Evolutionary conservation across 1,284 basidiomycete genomes (phyloP).

Genomic region (Volvariella surrecta): DNA sequence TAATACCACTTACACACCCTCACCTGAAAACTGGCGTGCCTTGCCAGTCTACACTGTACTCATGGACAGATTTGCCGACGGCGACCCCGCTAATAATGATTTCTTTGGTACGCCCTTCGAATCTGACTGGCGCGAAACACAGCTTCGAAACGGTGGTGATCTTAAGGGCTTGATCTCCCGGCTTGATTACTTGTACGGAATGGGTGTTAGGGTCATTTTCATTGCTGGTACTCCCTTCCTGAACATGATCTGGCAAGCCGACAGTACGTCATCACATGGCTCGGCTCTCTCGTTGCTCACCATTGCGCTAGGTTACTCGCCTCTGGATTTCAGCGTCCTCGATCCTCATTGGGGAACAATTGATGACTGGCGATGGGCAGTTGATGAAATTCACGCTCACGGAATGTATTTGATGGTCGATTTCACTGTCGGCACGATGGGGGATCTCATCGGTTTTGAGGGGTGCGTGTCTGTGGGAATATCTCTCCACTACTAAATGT

Average conservation of each 20-base stretch:
- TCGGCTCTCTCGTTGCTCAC: conserved; percentile 7
- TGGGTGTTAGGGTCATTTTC: conserved; percentile 80
- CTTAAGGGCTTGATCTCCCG: conserved; percentile 64
- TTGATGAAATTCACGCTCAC: conserved; percentile 69
- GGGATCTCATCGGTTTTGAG: conserved; percentile 76
- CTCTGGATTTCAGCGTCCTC: conserved; percentile 80
- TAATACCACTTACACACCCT: conserved; percentile 64
- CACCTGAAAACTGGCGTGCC: conserved; percentile 81
- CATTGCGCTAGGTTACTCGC: conserved; percentile 80
- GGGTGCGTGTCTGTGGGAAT: conserved; percentile 39
- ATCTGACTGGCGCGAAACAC: conserved; percentile 80
- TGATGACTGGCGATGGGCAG: conserved; percentile 65
- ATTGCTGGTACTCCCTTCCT: conserved; percentile 87
- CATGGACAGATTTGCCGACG: conserved; percentile 89
- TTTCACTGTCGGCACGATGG: conserved; percentile 89
- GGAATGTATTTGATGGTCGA: conserved; percentile 90
- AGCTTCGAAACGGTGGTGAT: conserved; percentile 83
- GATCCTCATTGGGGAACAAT: conserved; percentile 89
- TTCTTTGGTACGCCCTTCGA: conserved; percentile 77
- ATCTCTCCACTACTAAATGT: conserved; percentile 10
- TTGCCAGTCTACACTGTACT: conserved; percentile 82
- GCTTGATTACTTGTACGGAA: conserved; percentile 82
- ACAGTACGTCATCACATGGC: conserved; percentile 53
- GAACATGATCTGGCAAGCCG: conserved; percentile 94
- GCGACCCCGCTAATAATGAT: conserved; percentile 86